These are phyloP conservation scores for Cymbopogon citratus DNA, from an alignment of 176 grass and related monocot genomes.

Conservation along the genomic window DNA sequence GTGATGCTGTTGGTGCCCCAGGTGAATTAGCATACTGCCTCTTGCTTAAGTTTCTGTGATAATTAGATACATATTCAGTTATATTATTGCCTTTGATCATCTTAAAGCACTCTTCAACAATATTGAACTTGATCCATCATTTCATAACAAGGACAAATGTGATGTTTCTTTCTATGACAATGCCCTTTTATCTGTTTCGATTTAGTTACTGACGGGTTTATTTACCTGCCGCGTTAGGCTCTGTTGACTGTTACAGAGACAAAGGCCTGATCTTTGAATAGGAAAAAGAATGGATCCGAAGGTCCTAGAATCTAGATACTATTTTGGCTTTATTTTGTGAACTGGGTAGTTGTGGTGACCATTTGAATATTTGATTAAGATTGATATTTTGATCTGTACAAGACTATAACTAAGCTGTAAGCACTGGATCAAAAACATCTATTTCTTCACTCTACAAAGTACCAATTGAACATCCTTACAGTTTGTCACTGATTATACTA, in stretches of 20 bases:
- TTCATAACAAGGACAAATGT: not conserved
- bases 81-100: not conserved
- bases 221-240: not conserved
- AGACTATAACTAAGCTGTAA: not conserved
- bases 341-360: not conserved
- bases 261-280: too few species aligned
- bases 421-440: not conserved
- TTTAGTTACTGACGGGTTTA: not conserved
- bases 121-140: not conserved
- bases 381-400: not conserved
- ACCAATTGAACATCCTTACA: not conserved
- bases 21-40: slow-evolving; percentile 39
- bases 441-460: not conserved
- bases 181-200: not conserved
- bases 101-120: not conserved
- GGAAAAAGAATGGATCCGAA: too few species aligned
- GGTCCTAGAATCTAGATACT: not conserved
- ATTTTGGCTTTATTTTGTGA: not conserved
- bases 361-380: not conserved
- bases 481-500: slow-evolving; percentile 14
- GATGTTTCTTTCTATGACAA: too few species aligned
- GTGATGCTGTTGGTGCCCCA: slow-evolving; percentile 54
- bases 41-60: not conserved
- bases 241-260: not conserved
- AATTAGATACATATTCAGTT: not conserved